phyloP scores from a whole-genome alignment of 1,139 yeast genomes.

The Kodamaea derodonti region DNA sequence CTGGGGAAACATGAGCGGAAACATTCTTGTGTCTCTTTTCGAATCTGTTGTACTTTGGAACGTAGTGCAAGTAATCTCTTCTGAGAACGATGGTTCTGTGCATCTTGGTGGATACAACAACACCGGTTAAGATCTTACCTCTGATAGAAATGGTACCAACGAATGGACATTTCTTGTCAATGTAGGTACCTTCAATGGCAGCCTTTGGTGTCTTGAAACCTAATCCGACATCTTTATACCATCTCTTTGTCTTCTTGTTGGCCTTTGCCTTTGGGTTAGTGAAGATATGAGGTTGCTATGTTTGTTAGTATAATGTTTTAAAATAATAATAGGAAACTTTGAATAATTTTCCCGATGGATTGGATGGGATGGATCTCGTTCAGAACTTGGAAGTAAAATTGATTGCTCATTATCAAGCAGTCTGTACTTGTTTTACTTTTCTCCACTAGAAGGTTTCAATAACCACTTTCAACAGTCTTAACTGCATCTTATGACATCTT shows the following conservation, averaged over 20 bases:
- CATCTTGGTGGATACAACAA: conserved; percentile 99
- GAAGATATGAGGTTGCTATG: conserved; percentile 99
- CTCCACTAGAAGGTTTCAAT: no score
- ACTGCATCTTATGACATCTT: no score
- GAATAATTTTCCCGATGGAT: background rate
- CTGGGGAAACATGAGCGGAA: conserved; percentile 99
- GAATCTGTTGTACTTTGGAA: conserved; percentile 99
- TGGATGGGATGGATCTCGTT: no score
- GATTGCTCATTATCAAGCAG: no score
- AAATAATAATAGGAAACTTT: background rate
- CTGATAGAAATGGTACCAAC: conserved; percentile 96
- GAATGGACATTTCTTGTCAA: conserved; percentile 99
- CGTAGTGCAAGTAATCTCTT: conserved; percentile 99
- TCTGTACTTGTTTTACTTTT: no score
- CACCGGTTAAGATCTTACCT: conserved; percentile 98
- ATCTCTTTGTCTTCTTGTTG: conserved; percentile 98
- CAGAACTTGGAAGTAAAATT: no score
- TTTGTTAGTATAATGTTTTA: conserved; percentile 27
- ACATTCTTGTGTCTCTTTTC: conserved; percentile 99
- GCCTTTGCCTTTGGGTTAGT: conserved; percentile 99
- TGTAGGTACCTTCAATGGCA: conserved; percentile 98
- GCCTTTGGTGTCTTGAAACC: conserved; percentile 99
- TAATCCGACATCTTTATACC: conserved; percentile 99
- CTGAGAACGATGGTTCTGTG: conserved; percentile 99
- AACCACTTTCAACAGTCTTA: no score